Evolutionary conservation across 495 filamentous ascomycete species (phyloP).

Genomic region (Coniosporium apollinis): DNA sequence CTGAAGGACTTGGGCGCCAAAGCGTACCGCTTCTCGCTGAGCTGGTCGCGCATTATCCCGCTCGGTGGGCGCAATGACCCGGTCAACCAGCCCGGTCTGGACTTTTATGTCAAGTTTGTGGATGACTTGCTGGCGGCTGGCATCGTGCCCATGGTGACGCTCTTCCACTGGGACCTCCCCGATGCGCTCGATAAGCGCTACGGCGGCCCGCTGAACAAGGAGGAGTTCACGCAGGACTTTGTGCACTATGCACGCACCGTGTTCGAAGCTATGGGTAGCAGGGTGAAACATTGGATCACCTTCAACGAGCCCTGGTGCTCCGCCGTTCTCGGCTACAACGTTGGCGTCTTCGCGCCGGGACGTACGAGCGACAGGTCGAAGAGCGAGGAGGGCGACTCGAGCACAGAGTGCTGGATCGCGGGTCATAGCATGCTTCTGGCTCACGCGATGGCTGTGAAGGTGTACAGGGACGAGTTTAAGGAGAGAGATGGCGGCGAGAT

Average conservation of each 20-base stretch:
- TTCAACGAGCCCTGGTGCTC: constrained; percentile 51
- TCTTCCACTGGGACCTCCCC: constrained; percentile 50
- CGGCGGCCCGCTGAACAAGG: constrained; percentile 39
- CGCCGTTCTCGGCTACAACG: constrained; percentile 42
- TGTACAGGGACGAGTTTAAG: constrained; percentile 54
- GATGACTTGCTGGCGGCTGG: constrained; percentile 41
- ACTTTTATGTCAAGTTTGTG: constrained; percentile 44
- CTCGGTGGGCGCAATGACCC: constrained; percentile 44
- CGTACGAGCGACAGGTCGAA: too few relatives aligned
- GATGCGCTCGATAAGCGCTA: constrained; percentile 44
- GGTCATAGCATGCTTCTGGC: too few relatives aligned
- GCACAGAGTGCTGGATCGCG: too few relatives aligned
- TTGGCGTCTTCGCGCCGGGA: constrained; percentile 42
- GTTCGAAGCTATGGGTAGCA: constrained; percentile 36
- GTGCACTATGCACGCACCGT: constrained; percentile 40
- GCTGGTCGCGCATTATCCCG: constrained; percentile 60
- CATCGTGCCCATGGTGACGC: constrained; percentile 43
- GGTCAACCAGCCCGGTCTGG: constrained; percentile 40
- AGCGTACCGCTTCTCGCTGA: constrained; percentile 59
- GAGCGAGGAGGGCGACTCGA: too few relatives aligned
- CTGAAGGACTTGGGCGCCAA: constrained; percentile 47
- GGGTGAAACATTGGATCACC: constrained; percentile 48
- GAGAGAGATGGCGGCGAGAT: constrained; percentile 39
- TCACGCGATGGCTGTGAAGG: constrained; percentile 51
- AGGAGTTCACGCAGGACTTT: constrained; percentile 43